Base-by-base conservation (phyloP, 768 basidiomycete genomes). In the Sarcodon aspratus region DNA sequence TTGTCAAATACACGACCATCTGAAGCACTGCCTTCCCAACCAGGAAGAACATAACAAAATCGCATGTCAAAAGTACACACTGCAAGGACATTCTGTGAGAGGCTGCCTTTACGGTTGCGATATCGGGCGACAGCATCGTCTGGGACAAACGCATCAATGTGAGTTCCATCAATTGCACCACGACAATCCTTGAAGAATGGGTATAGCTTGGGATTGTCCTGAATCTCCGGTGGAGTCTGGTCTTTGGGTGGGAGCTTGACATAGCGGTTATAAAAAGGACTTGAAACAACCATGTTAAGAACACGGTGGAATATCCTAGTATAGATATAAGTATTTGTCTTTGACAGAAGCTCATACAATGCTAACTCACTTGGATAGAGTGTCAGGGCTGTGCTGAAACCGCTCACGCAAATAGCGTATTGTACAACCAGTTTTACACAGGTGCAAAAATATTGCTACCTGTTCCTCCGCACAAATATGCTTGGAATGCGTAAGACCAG, bases 91-190 rank as follows among this genome's bases (percentile, higher is more conserved):
- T 69, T 67, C 46, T 62, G 61, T 10, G 53, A 56, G 0, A 61
- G 50, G 5, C 32, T 11, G 12, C 61, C 55, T 37, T 63, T 65
- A 2, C 52, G 53, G 48, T 64, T 57, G 3, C 53, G 50, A 36
- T 48, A 50, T 3, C 40, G 36, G 12, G 52, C 18, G 27, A 48
- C 47, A 33, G 57, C 58, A n/a, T 11, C 54, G 17, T 46, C 51
- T 9, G 57, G 33, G 1, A 54, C 53, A 35, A 46, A 57, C 3
- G 54, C 57, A 51, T 53, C 47, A 33, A 68, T 55, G 33, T 66
- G 60, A 0, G 65, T 61, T 2, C 69, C 64, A 58, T 69, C 66
- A 47, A 71, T 59, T 0, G 64, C 61, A 3, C 64, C 63, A 36
- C 60, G 46, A 21, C 59, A 58, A 33, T 58, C 52, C 32, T 49